Evolutionary conservation across 345 rosid genomes (phyloP), one percentile per base, ranked within the genome.

Genomic region (Salix suchowensis): DNA sequence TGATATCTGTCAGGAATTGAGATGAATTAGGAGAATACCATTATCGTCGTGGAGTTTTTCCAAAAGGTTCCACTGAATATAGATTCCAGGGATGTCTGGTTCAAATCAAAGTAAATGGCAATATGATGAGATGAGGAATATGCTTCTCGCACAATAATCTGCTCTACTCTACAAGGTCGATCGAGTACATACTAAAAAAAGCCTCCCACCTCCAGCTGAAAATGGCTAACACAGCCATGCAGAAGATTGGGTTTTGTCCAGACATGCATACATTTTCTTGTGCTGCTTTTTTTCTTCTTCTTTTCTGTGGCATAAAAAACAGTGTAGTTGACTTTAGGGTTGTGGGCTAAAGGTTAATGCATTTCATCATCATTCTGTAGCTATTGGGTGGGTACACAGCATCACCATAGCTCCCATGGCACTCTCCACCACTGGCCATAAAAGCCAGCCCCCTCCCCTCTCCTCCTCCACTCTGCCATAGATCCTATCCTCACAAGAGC

Each of bases 371-470:
- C 82, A 80, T 81, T 78, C 78, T 80, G 81, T 74, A 85, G 88
- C 81, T 68, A 69, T 67, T 83, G 82, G 80, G 91, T 85, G 87
- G 85, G 84, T 75, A 77, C 85, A 80, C 84, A 79, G 80, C 72
- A 23, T 77, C 78, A 44, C 65, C 50, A 58, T 36, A 40, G 72
- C 82, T 76, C 77, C 72, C 74, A 67, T 40, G 18, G 61, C 83
- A 76, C 34, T 82, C 65, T 42, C 74, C 4, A 10, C 77, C 87
- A 36, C 80, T 46, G 28, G 15, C 72, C 69, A 77, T 55, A 83
- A 79, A 79, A 71, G 73, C 71, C 60, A 19, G 12, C 67, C 68
- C 74, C 77, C 70, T 54, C 70, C 80, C 70, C 86, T 24, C 68
- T 73, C 65, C 34, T 69, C 64, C 23, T 46, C 85, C 40, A 67